Percentiles rank a stretch among this genome's conserved stretches.
phyloP scores from a whole-genome alignment of 2,329 filamentous ascomycete genomes.

The Proliferodiscus dingleyae region DNA sequence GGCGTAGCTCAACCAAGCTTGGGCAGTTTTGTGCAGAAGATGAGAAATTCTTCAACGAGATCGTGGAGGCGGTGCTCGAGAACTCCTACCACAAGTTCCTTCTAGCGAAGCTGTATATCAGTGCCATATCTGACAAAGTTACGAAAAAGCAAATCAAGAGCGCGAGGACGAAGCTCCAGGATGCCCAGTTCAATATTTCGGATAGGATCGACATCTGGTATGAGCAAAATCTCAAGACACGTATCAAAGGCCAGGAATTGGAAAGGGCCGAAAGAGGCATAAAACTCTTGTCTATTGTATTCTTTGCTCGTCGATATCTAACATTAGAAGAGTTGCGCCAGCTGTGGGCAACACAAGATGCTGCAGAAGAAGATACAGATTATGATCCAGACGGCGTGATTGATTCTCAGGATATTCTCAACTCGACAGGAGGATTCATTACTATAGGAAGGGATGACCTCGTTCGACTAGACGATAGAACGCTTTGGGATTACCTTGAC shows the following conservation, averaged over 20 bases:
- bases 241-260: slow-evolving; percentile 37
- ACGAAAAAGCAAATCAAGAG: slow-evolving; percentile 8
- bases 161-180: slow-evolving; percentile 5
- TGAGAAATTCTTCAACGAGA: slow-evolving; percentile 1
- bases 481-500: slow-evolving; percentile 13
- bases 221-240: slow-evolving; percentile 33
- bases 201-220: slow-evolving; percentile 37
- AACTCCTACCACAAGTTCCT: slow-evolving; percentile 12
- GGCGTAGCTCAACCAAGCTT: background rate
- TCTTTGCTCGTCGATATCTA: slow-evolving; percentile 26
- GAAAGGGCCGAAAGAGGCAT: slow-evolving; percentile 27
- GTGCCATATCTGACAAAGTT: slow-evolving; percentile 6
- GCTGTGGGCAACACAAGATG: slow-evolving; percentile 29
- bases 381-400: slow-evolving; percentile 12
- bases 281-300: slow-evolving; percentile 31
- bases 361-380: slow-evolving; percentile 1
- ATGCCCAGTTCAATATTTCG: slow-evolving; percentile 6
- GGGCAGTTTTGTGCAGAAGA: slow-evolving; percentile 6
- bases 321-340: slow-evolving; percentile 29
- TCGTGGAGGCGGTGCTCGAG: slow-evolving; percentile 9
- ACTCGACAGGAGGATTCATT: slow-evolving; percentile 14
- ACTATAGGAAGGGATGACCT: slow-evolving; percentile 10
- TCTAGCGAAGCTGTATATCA: slow-evolving; percentile 12
- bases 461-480: slow-evolving; percentile 13
- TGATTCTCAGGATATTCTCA: slow-evolving; percentile 15